These are phyloP conservation scores for Phytophthora hibernalis DNA, from an alignment of 352 stramenopile genomes.

Conservation along the genomic window DNA sequence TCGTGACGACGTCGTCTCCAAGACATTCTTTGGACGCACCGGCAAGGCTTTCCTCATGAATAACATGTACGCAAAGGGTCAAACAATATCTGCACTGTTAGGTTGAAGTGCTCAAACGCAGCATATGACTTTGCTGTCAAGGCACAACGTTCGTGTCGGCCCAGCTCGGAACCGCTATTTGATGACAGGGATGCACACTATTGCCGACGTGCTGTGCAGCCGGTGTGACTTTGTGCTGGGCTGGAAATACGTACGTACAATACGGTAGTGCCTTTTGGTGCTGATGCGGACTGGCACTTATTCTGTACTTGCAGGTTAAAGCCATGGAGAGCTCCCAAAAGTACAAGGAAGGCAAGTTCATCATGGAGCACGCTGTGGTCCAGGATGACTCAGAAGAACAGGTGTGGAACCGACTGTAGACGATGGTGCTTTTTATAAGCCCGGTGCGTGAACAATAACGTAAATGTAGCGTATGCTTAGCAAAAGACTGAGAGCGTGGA, in stretches of 20 bases:
- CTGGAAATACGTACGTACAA: conserved; percentile 82
- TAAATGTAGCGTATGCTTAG: conserved; percentile 14
- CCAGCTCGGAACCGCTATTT: conserved; percentile 70
- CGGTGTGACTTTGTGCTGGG: conserved; percentile 70
- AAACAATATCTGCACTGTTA: not conserved
- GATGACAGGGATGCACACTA: conserved; percentile 86
- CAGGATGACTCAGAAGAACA: conserved; percentile 68
- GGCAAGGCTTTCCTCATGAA: conserved; percentile 84
- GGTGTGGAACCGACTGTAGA: conserved; percentile 47
- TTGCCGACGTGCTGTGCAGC: conserved; percentile 71
- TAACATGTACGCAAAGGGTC: conserved; percentile 61
- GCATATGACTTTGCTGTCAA: conserved; percentile 24
- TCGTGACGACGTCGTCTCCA: conserved; percentile 76
- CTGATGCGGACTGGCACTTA: not conserved
- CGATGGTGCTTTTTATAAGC: not conserved
- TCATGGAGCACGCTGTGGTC: conserved; percentile 81
- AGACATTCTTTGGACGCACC: conserved; percentile 79
- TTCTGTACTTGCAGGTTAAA: conserved; percentile 54
- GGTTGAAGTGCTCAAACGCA: conserved; percentile 4
- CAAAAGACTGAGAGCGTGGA: conserved; percentile 15
- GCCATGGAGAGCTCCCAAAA: conserved; percentile 84
- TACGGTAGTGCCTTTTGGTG: not conserved
- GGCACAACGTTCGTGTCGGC: conserved; percentile 76
- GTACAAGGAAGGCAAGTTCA: conserved; percentile 90
- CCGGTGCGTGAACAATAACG: not conserved